Evolutionary conservation across 768 basidiomycete species (phyloP), one percentile per base, ranked within the genome.

Genomic region (Pisolithus microcarpus): DNA sequence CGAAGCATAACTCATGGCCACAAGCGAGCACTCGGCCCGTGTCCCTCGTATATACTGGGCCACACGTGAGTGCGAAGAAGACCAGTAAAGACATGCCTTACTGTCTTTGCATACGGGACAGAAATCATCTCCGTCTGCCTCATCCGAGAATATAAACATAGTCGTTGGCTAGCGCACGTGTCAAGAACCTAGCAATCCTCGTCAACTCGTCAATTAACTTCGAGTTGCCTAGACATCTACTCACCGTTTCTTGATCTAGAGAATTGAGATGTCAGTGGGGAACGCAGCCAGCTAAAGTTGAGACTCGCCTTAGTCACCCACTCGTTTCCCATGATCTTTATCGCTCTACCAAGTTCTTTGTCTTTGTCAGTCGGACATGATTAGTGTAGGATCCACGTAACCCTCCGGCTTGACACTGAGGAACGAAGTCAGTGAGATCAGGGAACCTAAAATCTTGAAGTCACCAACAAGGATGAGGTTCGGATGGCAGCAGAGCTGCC

Each of bases 401-500:
- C 66, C 75, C 19, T 75, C 74, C 6, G n/a, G 73, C 64, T 52
- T 71, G 68, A 23, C 70, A 67, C 74, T 77, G 47, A 10, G 30
- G 7, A 13, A 4, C 15, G 8, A 11, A 30, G 30, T 21, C n/a
- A 38, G 38, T 19, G 49, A 9, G 21, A 21, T 39, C 23, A n/a
- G 31, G 7, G 9, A 28, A 15, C 6, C 7, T 24, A 30, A 9
- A 49, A 1, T 9, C 5, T 11, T 37, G 26, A 37, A n/a, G n/a
- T 26, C 23, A 40, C 52, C 38, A 16, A 84, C 83, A 38, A 86
- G 70, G 38, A 87, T 81, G 5, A 90, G 76, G 58, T 82, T 70
- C 0, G 87, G 87, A 61, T 87, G 86, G 55, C 79, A 79, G 59
- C 84, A 86, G 0, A 89, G 67, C 59, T 89, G 87, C 5, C 87